Evolutionary conservation across 1,284 basidiomycete species (phyloP).

Genomic region (Tausonia pullulans): DNA sequence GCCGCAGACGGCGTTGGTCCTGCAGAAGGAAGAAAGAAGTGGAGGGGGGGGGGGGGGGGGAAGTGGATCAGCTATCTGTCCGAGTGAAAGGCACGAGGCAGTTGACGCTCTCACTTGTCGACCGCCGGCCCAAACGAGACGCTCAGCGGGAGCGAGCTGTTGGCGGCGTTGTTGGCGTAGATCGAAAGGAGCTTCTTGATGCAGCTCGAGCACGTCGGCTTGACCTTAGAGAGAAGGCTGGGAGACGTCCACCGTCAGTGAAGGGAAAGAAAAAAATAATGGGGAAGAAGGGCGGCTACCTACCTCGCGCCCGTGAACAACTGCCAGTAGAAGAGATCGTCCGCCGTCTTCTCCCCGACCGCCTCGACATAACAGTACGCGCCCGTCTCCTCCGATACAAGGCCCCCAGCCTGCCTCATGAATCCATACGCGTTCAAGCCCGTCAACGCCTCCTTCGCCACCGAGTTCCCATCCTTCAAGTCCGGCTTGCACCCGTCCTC

Average conservation of each 20-base stretch:
- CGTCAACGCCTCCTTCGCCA: constrained; percentile 43
- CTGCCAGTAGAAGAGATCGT: constrained; percentile 54
- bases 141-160: background rate
- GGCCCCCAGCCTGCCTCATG: constrained; percentile 49
- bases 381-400: constrained; percentile 43
- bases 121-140: background rate
- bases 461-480: constrained; percentile 41
- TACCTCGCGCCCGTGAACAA: constrained; percentile 37
- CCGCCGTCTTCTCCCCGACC: constrained; percentile 42
- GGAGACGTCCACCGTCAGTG: background rate
- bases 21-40: background rate
- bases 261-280: constrained; percentile 8
- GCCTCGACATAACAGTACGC: constrained; percentile 61
- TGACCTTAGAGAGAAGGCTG: constrained; percentile 40
- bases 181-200: constrained; percentile 44
- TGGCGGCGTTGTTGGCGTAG: constrained; percentile 34
- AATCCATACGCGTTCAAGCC: constrained; percentile 47
- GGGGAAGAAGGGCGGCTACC: constrained; percentile 1
- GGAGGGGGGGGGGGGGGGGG: too few relatives aligned
- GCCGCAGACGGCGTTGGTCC: constrained; percentile 4
- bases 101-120: background rate
- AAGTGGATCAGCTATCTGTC: background rate
- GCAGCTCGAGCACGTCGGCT: constrained; percentile 48
- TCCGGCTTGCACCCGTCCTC: constrained; percentile 45
- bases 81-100: constrained; percentile 13